Percentiles rank a stretch among this genome's conserved stretches.
Conservation (phyloP, 169 alveolate species). For the Cryptosporidium bovis region DNA sequence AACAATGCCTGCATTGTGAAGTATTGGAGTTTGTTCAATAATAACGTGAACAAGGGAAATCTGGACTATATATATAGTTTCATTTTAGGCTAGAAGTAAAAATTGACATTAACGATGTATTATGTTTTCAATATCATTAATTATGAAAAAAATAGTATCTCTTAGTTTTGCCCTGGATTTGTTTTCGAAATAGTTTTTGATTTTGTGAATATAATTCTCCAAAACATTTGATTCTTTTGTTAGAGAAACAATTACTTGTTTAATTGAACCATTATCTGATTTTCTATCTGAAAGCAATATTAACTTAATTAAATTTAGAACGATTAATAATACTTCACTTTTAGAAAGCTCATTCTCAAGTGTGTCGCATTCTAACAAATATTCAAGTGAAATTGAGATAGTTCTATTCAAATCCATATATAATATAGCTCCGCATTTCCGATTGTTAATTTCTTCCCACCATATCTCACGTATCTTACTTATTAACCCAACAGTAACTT, state of each 20-base stretch:
- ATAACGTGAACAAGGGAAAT: neutral
- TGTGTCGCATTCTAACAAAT: neutral
- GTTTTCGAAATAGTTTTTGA: neutral
- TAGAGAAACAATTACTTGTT: neutral
- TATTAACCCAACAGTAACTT: slow-evolving; percentile 25
- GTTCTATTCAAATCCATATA: slow-evolving; percentile 11
- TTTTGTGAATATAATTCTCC: neutral
- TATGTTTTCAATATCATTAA: slow-evolving; percentile 57
- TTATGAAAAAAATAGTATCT: neutral
- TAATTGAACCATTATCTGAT: neutral
- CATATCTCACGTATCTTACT: neutral
- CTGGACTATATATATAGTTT: slow-evolving; percentile 28
- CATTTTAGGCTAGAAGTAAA: neutral
- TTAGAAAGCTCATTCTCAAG: slow-evolving; percentile 17
- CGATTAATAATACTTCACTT: slow-evolving; percentile 27
- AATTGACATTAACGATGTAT: neutral
- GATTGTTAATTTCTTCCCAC: slow-evolving; percentile 26
- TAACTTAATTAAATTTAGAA: slow-evolving; percentile 32
- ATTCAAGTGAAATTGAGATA: slow-evolving; percentile 13
- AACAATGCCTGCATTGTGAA: slow-evolving; percentile 43
- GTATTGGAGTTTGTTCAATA: slow-evolving; percentile 55
- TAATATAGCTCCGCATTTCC: neutral
- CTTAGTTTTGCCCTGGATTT: neutral
- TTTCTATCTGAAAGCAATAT: slow-evolving; percentile 30
- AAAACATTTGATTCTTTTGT: slow-evolving; percentile 30